These are phyloP conservation scores for Ceratocystis ficicola DNA, from an alignment of 2,329 filamentous ascomycete genomes.

Conservation along the genomic window DNA sequence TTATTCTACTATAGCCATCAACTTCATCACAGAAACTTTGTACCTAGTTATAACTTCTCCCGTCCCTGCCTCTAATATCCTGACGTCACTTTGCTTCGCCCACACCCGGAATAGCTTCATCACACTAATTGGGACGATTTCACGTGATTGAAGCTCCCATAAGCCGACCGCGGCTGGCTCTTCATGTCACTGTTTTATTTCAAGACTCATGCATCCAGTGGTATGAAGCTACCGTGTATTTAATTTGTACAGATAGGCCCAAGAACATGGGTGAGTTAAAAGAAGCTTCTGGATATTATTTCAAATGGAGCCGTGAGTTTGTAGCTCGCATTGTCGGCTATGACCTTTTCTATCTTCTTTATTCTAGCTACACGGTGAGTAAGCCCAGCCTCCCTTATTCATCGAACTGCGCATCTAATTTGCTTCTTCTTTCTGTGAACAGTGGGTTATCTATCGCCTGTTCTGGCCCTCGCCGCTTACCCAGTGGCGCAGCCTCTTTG, in stretches of 20 bases:
- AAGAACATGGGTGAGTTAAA: background rate
- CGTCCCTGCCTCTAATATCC: background rate
- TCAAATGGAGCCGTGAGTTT: slow-evolving; percentile 2
- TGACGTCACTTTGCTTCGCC: background rate
- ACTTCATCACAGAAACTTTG: background rate
- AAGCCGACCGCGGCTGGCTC: background rate
- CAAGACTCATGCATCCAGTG: background rate
- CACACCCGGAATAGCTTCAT: background rate
- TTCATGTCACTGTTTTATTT: background rate
- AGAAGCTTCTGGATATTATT: slow-evolving; percentile 2
- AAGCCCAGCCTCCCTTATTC: background rate
- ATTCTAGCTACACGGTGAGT: slow-evolving; percentile 11
- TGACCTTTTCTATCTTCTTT: slow-evolving; percentile 16
- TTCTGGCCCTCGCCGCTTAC: slow-evolving; percentile 19
- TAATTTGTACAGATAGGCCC: background rate
- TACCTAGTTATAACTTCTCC: background rate
- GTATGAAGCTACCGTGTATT: background rate
- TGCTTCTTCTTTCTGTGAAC: background rate
- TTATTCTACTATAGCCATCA: background rate
- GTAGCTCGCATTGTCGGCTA: slow-evolving; percentile 15
- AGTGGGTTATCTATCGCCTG: slow-evolving; percentile 18
- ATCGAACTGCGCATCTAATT: background rate
- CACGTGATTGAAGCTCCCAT: slow-evolving; percentile 1
- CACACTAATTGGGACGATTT: background rate
- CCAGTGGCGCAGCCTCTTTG: slow-evolving; percentile 35